Base-by-base conservation (phyloP, 805 yeast genomes). In the Candida arabinofermentans region DNA sequence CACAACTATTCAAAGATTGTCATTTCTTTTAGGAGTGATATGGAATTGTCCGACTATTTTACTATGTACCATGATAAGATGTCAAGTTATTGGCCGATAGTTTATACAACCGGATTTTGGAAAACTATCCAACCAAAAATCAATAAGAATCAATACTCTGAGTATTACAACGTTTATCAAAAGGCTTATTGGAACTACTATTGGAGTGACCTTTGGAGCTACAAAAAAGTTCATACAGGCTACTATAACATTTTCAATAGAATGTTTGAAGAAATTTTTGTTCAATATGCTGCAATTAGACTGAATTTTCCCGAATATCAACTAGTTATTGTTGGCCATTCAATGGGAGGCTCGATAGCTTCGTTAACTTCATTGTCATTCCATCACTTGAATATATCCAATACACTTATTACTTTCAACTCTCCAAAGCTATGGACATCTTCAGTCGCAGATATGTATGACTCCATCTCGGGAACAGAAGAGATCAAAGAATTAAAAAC, bases 271-370 rank as follows among this genome's bases (percentile, higher is more conserved):
- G 55, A 48, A 5, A 45, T 51, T 8, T 41, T 51, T 32, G 44
- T 43, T 9, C 44, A 44, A 13, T 51, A 51, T 31, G 16, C 47
- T 12, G 34, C 35, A 13, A 32, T 42, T 17, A 43, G 38, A 24
- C 29, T 40, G 23, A 34, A 38, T 33, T 47, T 40, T 36, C 50
- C 52, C 1, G 40, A 43, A 21, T 51, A 48, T 27, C 24, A 43
- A 24, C 44, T 51, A 27, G 37, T 34, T 16, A 36, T 51, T 27
- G 33, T 43, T 19, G 55, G 55, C n/a, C 55, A 51, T 37, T 51
- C 55, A 6, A 48, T 51, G 52, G 55, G 55, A 10, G 55, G 55
- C 5, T 48, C 55, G 4, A 46, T 51, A 6, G 55, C 55, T 2
- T 51, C 52, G 19, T 34, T 51, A 8, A 43, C 45, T 1, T 48